Conservation (phyloP, 345 rosid species). For the Bruguiera parviflora region DNA sequence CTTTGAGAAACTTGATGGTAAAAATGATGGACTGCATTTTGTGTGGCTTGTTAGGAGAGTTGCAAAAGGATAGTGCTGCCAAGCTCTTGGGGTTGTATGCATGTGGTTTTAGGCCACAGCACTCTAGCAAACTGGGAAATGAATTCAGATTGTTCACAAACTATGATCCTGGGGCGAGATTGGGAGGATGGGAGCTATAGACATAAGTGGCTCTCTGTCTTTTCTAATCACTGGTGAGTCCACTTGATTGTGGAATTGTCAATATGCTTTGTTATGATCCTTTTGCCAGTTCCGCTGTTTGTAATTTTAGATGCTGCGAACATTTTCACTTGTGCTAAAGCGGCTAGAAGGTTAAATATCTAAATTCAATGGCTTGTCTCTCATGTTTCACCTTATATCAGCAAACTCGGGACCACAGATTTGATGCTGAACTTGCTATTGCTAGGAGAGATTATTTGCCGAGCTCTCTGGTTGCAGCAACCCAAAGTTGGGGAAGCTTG, state of each 20-base stretch:
- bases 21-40: slow-evolving; percentile 6
- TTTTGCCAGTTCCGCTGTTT: neutral
- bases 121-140: slow-evolving; percentile 86
- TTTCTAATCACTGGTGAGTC: neutral
- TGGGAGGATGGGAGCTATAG: slow-evolving; percentile 82
- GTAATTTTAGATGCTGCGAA: neutral
- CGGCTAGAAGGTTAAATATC: neutral
- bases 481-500: neutral
- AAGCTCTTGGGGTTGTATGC: slow-evolving; percentile 67
- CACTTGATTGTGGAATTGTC: neutral
- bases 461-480: neutral
- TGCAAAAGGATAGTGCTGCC: slow-evolving; percentile 78
- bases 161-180: slow-evolving; percentile 71
- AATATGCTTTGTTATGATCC: neutral
- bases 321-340: neutral
- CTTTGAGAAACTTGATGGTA: neutral
- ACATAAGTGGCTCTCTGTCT: slow-evolving; percentile 15
- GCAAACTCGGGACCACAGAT: neutral
- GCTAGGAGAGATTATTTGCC: neutral
- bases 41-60: slow-evolving; percentile 53
- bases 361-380: neutral
- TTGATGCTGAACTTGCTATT: neutral
- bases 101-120: slow-evolving; percentile 74
- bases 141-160: slow-evolving; percentile 76
- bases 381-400: neutral